A percentile compares a stretch with the other conserved stretches of the same genome.
phyloP scores from a whole-genome alignment of 2,329 filamentous ascomycete genomes.

The Cercospora beticola region DNA sequence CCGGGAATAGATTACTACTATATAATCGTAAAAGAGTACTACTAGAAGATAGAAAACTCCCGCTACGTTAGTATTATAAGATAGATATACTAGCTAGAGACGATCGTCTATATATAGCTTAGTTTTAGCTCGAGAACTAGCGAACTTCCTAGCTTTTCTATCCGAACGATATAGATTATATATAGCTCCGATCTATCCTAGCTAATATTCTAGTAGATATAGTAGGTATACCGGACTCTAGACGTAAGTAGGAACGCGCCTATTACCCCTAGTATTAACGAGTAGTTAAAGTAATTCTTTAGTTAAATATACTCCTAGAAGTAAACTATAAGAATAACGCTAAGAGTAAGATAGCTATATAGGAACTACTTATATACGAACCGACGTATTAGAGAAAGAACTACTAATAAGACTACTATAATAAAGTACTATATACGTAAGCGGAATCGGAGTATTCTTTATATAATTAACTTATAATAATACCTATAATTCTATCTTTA shows the following conservation, averaged over 20 bases:
- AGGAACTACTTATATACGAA: background rate
- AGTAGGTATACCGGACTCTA: background rate
- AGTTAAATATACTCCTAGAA: background rate
- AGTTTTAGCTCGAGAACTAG: no score
- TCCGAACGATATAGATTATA: background rate
- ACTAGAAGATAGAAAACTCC: conserved; percentile 1
- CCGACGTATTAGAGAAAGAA: background rate
- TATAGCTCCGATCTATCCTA: background rate
- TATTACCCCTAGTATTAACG: background rate
- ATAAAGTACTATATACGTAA: background rate
- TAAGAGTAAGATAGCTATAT: background rate
- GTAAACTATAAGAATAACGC: background rate
- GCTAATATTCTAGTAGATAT: background rate
- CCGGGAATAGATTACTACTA: background rate
- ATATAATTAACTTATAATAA: background rate
- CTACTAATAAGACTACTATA: background rate
- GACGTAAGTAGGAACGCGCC: background rate
- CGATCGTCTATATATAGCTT: no score
- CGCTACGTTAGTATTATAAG: background rate
- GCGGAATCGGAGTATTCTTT: background rate
- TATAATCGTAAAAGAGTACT: background rate
- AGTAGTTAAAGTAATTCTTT: background rate
- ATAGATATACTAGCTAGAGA: no score
- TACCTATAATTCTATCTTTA: conserved; percentile 2
- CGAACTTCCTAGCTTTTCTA: background rate